Percentiles rank a stretch among this genome's conserved stretches.
Evolutionary conservation across 2,329 filamentous ascomycete species (phyloP).

Genomic region (Neofusicoccum kwambonambiense): DNA sequence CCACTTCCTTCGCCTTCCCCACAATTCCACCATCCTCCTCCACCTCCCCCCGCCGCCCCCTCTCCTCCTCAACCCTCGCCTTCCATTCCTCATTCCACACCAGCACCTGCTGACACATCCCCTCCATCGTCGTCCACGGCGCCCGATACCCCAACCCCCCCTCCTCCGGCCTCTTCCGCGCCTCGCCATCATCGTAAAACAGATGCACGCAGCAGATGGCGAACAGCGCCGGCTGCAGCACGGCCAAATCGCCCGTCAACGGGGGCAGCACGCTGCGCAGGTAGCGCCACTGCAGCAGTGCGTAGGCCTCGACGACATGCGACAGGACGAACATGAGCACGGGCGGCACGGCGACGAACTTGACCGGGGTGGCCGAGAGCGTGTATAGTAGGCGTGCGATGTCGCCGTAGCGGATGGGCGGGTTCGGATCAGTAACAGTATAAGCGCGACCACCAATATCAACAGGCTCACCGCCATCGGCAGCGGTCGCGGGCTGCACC

Average conservation of each 20-base stretch:
- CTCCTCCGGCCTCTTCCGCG: conserved; percentile 24
- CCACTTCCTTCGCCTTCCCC: background rate
- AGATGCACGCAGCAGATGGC: conserved; percentile 35
- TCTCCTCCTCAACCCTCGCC: background rate
- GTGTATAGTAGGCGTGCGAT: conserved; percentile 37
- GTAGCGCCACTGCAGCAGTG: conserved; percentile 26
- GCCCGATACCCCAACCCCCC: conserved; percentile 46
- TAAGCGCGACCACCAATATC: conserved; percentile 49
- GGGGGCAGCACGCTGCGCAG: conserved; percentile 26
- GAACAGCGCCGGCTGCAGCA: conserved; percentile 42
- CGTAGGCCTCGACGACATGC: conserved; percentile 41
- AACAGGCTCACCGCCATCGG: background rate
- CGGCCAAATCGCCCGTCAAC: conserved; percentile 32
- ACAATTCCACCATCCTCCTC: background rate
- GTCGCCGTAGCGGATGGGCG: conserved; percentile 44
- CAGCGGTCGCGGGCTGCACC: conserved; percentile 33
- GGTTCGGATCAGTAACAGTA: conserved; percentile 52
- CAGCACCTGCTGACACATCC: conserved; percentile 32
- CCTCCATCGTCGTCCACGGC: conserved; percentile 42
- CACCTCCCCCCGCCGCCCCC: background rate
- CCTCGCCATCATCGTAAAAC: conserved; percentile 40
- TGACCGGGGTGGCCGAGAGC: conserved; percentile 34
- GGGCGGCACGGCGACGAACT: conserved; percentile 35
- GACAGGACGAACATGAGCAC: conserved; percentile 40
- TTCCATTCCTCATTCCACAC: conserved; percentile 39